Evolutionary conservation across 2,329 filamentous ascomycete genomes (phyloP).

Genomic region (Fusarium succisae): DNA sequence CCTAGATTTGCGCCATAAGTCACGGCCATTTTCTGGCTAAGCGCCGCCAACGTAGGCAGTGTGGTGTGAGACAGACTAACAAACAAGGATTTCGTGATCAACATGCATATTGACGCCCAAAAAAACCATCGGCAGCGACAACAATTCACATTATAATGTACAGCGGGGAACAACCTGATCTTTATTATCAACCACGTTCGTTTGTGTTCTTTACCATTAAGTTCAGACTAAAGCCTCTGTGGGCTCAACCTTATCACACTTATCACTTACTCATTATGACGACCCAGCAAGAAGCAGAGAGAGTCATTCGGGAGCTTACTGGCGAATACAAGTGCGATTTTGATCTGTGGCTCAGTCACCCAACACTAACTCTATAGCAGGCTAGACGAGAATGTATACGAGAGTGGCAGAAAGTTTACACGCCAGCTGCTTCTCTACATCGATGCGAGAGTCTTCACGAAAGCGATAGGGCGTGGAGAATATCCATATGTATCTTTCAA

Average conservation of each 20-base stretch:
- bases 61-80: fast-evolving
- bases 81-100: background rate
- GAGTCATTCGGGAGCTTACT: background rate
- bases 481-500: background rate
- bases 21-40: background rate
- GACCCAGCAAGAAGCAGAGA: fast-evolving
- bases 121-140: fast-evolving
- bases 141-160: too few species aligned
- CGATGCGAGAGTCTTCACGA: fast-evolving
- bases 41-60: fast-evolving
- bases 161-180: fast-evolving
- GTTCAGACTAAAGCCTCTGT: too few species aligned
- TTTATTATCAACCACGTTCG: background rate
- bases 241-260: too few species aligned
- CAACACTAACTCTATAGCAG: fast-evolving
- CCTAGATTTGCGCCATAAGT: background rate
- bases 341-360: fast-evolving
- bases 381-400: fast-evolving
- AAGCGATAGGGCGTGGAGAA: fast-evolving
- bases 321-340: background rate
- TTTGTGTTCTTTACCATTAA: too few species aligned
- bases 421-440: background rate
- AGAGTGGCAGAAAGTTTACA: background rate
- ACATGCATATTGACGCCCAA: background rate
- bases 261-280: background rate